Conservation (phyloP, 1,139 yeast genomes). For the Candida sp. region DNA sequence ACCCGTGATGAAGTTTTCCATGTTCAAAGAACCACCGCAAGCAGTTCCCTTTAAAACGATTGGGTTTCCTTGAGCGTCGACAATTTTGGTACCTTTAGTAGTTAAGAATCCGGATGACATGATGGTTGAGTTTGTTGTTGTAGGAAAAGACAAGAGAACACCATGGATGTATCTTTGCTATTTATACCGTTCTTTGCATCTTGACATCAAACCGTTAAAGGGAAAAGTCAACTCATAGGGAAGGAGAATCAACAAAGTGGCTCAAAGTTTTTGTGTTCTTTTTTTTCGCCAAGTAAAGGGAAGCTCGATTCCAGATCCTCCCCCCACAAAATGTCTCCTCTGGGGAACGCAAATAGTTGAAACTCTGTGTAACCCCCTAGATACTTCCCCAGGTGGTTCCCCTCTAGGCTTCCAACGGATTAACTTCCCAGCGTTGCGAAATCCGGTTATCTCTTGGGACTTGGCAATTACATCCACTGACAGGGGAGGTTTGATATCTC, state of each 20-base stretch:
- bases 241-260: neutral
- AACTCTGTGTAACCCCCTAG: no score
- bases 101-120: slow-evolving; percentile 14
- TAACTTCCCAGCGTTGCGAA: no score
- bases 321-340: neutral
- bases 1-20: slow-evolving; percentile 56
- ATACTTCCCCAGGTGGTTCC: no score
- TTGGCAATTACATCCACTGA: neutral
- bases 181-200: neutral
- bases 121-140: neutral
- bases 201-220: neutral
- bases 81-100: slow-evolving; percentile 39
- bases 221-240: neutral
- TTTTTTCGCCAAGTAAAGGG: neutral
- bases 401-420: no score
- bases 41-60: slow-evolving; percentile 45
- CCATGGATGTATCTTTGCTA: neutral
- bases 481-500: neutral
- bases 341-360: no score
- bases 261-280: neutral
- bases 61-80: slow-evolving; percentile 34
- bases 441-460: neutral
- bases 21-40: slow-evolving; percentile 50
- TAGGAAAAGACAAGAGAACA: neutral
- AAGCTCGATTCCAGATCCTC: slow-evolving; percentile 1